Evolutionary conservation across 208 protist genomes (phyloP), one percentile per base, ranked within the genome.

Genomic region (Crithidia thermophila): DNA sequence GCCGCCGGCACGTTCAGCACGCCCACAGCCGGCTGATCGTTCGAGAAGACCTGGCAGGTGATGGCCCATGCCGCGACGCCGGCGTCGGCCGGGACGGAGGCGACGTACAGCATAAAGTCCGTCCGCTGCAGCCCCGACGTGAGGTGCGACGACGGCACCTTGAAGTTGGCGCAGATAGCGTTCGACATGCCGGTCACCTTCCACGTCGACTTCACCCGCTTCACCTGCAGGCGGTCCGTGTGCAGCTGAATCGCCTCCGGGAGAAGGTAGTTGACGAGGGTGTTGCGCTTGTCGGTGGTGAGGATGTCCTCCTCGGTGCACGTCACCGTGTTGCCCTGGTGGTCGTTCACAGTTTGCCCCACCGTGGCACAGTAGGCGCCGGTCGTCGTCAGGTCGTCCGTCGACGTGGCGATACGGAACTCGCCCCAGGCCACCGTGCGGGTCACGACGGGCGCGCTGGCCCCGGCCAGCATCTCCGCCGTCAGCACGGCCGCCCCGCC

Each of bases 51-150:
- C 23, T 61, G 59, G 58, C 88, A 94, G 8, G 70, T 42, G 28
- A 20, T 31, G 5, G 86, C 73, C 76, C 85, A 92, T 43, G 79
- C 67, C 10, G 68, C 4, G n/a, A 42, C 53, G 2, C 7, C 5
- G 5, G 30, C 30, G 4, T 0, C 13, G 0, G 50, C 73, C 7
- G 75, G 76, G 0, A 39, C 79, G 1, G 86, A 56, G 1, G 76
- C 53, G 0, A 88, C 75, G 74, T 91, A 90, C 13, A 94, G 13
- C 10, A 90, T 37, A 27, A 85, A 83, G 67, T 94, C 84, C 1
- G 47, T 40, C 10, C 36, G n/a, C n/a, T n/a, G n/a, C n/a, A n/a
- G n/a, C n/a, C n/a, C n/a, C n/a, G n/a, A n/a, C n/a, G n/a, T n/a
- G n/a, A n/a, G n/a, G n/a, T n/a, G n/a, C n/a, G n/a, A n/a, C n/a